phyloP scores from a whole-genome alignment of 805 yeast species.

The Schwanniomyces vanrijiae region DNA sequence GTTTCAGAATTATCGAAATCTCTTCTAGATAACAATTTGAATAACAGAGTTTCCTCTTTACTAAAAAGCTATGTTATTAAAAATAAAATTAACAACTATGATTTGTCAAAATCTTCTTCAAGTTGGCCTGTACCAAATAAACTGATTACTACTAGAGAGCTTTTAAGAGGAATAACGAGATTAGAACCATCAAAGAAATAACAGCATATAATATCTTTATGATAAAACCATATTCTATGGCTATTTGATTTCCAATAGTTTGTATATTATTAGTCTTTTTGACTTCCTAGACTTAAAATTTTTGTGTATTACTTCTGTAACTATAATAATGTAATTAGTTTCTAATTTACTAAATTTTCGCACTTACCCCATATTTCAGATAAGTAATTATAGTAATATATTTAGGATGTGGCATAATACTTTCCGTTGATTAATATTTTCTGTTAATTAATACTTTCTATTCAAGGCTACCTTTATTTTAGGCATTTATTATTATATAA shows the following conservation, averaged over 20 bases:
- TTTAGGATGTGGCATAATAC: too few species aligned
- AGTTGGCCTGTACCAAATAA: conserved; percentile 19
- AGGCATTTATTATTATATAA: background rate
- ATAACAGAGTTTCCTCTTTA: conserved; percentile 17
- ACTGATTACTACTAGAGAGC: conserved; percentile 15
- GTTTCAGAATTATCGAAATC: conserved; percentile 21
- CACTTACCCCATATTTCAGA: background rate
- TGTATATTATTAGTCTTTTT: background rate
- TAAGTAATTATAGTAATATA: background rate
- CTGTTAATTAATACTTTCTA: background rate
- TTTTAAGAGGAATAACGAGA: conserved; percentile 21
- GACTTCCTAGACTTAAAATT: background rate
- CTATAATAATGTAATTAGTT: background rate
- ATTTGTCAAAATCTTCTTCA: background rate
- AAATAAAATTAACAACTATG: conserved; percentile 11
- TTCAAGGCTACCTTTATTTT: background rate
- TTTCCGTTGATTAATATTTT: too few species aligned
- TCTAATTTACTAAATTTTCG: background rate
- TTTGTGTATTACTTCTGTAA: background rate
- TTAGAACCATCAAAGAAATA: conserved; percentile 10
- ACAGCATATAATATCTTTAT: background rate
- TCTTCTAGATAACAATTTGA: conserved; percentile 16
- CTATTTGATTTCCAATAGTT: background rate
- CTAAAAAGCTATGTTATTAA: conserved; percentile 21
- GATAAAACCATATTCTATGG: too few species aligned